These are phyloP conservation scores for Hanseniaspora singularis DNA, from an alignment of 805 yeast species.

Conservation along the genomic window DNA sequence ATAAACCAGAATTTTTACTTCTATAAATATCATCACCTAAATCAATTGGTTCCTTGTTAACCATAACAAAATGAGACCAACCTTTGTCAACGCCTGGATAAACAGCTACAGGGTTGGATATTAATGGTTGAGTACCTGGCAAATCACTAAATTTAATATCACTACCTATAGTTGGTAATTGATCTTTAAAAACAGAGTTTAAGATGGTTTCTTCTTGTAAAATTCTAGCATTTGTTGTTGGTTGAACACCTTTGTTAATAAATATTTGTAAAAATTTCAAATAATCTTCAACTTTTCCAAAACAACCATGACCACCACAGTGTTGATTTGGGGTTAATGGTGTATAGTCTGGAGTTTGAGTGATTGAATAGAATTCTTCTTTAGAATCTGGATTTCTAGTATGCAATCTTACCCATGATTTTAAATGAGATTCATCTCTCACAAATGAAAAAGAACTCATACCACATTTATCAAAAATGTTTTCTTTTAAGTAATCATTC, in stretches of 20 bases:
- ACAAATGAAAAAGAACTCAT: constrained; percentile 22
- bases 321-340: constrained; percentile 23
- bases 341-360: constrained; percentile 17
- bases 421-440: constrained; percentile 16
- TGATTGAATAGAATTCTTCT: constrained; percentile 10
- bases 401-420: constrained; percentile 21
- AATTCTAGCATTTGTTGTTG: constrained; percentile 27
- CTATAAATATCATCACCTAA: constrained; percentile 26
- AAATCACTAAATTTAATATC: constrained; percentile 15
- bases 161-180: constrained; percentile 25
- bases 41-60: constrained; percentile 21
- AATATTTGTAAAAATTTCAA: constrained; percentile 31
- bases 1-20: constrained; percentile 27
- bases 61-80: constrained; percentile 25
- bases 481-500: constrained; percentile 23
- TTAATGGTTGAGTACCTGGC: constrained; percentile 17
- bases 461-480: constrained; percentile 26
- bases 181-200: constrained; percentile 25
- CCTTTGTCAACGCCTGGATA: constrained; percentile 18
- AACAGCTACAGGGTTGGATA: constrained; percentile 18
- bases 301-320: constrained; percentile 36
- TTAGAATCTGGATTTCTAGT: constrained; percentile 19
- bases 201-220: constrained; percentile 26
- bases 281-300: constrained; percentile 31
- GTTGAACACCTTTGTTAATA: constrained; percentile 32